Evolutionary conservation across 2,329 filamentous ascomycete species (phyloP), one percentile per base, ranked within the genome.

Genomic region (Seiridium cupressi): DNA sequence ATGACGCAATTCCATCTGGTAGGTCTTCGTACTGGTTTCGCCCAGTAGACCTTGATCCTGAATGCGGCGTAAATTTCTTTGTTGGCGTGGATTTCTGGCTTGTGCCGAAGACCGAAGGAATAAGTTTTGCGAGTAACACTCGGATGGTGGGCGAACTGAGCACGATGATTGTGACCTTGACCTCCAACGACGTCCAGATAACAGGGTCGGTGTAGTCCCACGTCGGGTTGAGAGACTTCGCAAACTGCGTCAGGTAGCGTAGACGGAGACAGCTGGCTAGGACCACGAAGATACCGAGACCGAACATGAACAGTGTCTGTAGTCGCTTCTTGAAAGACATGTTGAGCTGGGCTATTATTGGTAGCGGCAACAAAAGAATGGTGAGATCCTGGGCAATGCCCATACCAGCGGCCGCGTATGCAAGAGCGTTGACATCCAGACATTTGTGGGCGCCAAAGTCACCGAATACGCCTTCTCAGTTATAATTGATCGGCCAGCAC

Each of bases 291-390:
- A 53, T 51, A 10, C 63, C 63, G 0, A 65, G 55, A 46, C 61
- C 59, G 55, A 63, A 62, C 60, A 65, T 65, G 56, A 63, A 44
- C 36, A 62, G 10, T 8, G 62, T 62, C 38, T 53, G n/a, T 9
- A 61, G 51, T 44, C 57, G 60, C 48, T 58, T 57, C 18, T 55
- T 49, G 47, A 42, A 13, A n/a, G 60, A 44, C 59, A 63, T 62
- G 10, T 60, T 40, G 6, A 65, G 59, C 35, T 42, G 34, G 1
- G 35, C 31, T 42, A 65, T 57, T n/a, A 57, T 42, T 44, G 61
- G 63, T 18, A 65, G 59, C 44, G 63, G 63, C 34, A 65, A 40
- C 13, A 63, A 3, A 32, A 65, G 49, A 31, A 65, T 62, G 40
- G 61, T 38, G 18, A 65, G 5, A 42, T 65, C 60, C 48, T 63